Conservation (phyloP, 306 rosid species). For the Pachyrhizus erosus region DNA sequence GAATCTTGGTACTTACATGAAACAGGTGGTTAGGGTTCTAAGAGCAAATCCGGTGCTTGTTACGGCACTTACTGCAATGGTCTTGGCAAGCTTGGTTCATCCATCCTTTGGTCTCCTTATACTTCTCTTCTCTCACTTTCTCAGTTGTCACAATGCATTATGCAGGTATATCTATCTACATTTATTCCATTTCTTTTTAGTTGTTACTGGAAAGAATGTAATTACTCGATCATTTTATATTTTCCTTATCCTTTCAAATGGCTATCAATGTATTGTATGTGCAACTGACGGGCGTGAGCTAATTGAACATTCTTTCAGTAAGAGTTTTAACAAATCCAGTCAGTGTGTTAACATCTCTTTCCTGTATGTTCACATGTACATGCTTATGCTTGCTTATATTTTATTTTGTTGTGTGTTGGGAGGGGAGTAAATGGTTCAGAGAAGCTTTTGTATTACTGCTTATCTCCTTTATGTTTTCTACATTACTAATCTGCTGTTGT, state of each 20-base stretch:
- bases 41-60: constrained; percentile 69
- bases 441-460: background rate
- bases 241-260: background rate
- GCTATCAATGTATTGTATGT: background rate
- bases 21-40: constrained; percentile 76
- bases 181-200: constrained; percentile 34
- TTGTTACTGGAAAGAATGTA: background rate
- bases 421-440: background rate
- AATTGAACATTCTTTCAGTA: background rate
- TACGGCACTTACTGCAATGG: constrained; percentile 69
- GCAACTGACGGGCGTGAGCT: background rate
- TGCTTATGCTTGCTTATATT: background rate
- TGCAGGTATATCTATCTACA: constrained; percentile 67
- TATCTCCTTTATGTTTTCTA: background rate
- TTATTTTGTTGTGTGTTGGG: background rate
- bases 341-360: background rate
- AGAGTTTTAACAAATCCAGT: background rate
- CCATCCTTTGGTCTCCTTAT: constrained; percentile 80
- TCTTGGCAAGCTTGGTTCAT: constrained; percentile 82
- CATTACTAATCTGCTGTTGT: background rate
- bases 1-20: constrained; percentile 40
- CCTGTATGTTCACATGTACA: background rate
- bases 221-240: background rate
- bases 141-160: constrained; percentile 86
- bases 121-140: constrained; percentile 72